These are phyloP conservation scores for Candida insectorum DNA, from an alignment of 805 yeast species.

Conservation along the genomic window DNA sequence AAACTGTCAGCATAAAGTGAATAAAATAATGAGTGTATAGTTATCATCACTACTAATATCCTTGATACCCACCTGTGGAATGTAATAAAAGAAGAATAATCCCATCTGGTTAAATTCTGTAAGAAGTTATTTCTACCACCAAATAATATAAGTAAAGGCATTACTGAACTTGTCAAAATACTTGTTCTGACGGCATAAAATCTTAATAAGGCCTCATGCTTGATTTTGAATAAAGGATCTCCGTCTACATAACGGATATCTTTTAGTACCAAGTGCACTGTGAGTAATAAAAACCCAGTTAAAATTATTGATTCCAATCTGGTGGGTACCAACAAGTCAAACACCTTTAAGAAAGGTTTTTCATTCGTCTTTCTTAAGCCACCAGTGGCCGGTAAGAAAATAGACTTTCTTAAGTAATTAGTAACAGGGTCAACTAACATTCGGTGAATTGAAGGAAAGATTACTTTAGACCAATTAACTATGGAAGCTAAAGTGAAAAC, in stretches of 20 bases:
- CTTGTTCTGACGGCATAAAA: constrained; percentile 40
- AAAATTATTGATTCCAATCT: constrained; percentile 35
- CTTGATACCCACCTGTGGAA: constrained; percentile 29
- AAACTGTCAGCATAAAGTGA: constrained; percentile 14
- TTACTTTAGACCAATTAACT: constrained; percentile 31
- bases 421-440: constrained; percentile 23
- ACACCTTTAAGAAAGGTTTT: constrained; percentile 14
- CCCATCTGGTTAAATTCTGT: constrained; percentile 38
- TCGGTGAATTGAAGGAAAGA: constrained; percentile 19
- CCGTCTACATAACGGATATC: constrained; percentile 22
- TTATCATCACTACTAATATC: constrained; percentile 18
- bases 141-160: constrained; percentile 32
- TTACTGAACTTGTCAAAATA: constrained; percentile 22
- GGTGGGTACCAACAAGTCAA: constrained; percentile 38
- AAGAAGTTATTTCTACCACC: constrained; percentile 36
- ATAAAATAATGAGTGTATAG: constrained; percentile 24
- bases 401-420: constrained; percentile 28
- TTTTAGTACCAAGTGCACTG: constrained; percentile 20
- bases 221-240: constrained; percentile 34
- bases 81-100: constrained; percentile 26
- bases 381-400: constrained; percentile 39
- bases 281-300: constrained; percentile 26
- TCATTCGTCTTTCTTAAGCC: constrained; percentile 27
- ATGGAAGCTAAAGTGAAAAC: constrained; percentile 22
- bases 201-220: constrained; percentile 33